Percentiles rank a stretch among this genome's conserved stretches.
These are phyloP conservation scores for Magnusiomyces sp. DNA, from an alignment of 1,139 yeast genomes.

Conservation along the genomic window DNA sequence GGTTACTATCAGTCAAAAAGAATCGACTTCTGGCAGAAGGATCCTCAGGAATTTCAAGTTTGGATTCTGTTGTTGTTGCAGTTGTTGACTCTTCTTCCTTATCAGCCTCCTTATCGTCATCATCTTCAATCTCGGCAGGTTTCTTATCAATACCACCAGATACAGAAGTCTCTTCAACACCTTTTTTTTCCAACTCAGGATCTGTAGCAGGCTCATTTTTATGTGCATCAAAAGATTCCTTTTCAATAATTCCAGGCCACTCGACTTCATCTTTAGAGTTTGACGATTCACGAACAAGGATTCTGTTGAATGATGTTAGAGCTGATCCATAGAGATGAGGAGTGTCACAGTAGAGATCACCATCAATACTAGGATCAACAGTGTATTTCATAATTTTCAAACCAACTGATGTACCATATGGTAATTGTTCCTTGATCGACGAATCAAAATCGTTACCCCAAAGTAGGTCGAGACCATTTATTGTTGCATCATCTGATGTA, in stretches of 20 bases:
- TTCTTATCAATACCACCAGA: neutral
- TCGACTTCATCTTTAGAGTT: neutral
- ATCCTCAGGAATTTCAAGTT: conserved; percentile 12
- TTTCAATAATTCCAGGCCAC: conserved; percentile 11
- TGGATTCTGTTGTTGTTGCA: neutral
- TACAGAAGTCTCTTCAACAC: neutral
- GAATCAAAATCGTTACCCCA: conserved; percentile 64
- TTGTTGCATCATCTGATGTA: conserved; percentile 22
- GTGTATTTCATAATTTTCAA: conserved; percentile 34
- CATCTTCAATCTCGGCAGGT: neutral
- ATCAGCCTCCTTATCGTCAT: neutral
- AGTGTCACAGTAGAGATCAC: conserved; percentile 52
- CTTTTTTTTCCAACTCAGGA: neutral
- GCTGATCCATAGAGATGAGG: conserved; percentile 58
- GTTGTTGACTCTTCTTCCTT: neutral
- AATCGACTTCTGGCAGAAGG: conserved; percentile 27
- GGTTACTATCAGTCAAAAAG: conserved; percentile 27
- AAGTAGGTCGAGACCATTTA: conserved; percentile 44
- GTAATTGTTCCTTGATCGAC: conserved; percentile 53
- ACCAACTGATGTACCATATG: conserved; percentile 52
- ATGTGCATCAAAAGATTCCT: neutral
- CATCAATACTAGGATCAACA: conserved; percentile 56
- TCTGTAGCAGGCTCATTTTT: neutral
- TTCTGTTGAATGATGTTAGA: conserved; percentile 46
- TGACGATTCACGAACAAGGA: conserved; percentile 16